phyloP scores from a whole-genome alignment of 2,329 filamentous ascomycete species.

The Raffaelea ambrosiae region DNA sequence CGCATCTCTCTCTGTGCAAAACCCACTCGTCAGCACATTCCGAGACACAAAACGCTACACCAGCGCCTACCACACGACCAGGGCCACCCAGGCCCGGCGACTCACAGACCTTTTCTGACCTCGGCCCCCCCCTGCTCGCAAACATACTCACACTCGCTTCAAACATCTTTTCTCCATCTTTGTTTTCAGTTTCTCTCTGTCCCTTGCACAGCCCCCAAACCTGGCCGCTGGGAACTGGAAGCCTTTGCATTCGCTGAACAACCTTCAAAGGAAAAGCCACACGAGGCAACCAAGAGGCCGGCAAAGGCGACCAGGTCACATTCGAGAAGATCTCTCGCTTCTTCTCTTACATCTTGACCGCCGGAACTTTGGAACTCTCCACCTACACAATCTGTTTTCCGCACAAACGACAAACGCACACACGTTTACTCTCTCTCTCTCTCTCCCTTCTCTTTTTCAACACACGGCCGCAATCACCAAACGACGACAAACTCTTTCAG shows the following conservation, averaged over 20 bases:
- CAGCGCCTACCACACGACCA: slow-evolving; percentile 8
- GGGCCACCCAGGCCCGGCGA: neutral
- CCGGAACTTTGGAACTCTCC: too few species aligned
- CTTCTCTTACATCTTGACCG: too few species aligned
- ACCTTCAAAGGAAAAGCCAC: neutral
- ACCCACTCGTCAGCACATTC: slow-evolving; percentile 14
- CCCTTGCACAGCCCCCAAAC: slow-evolving; percentile 1
- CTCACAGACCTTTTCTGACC: neutral
- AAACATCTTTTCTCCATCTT: neutral
- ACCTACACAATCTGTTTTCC: too few species aligned
- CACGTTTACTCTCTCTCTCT: neutral
- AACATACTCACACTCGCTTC: neutral
- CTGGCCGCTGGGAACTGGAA: slow-evolving; percentile 1
- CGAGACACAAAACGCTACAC: slow-evolving; percentile 33
- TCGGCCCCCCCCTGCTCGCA: too few species aligned
- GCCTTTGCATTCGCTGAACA: neutral
- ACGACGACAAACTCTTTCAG: neutral
- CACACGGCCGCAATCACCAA: neutral
- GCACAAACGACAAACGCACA: too few species aligned
- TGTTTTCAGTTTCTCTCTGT: neutral
- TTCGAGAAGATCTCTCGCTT: too few species aligned
- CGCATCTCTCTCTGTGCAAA: neutral
- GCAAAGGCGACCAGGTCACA: too few species aligned
- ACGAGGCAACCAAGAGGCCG: neutral
- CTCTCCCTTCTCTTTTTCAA: slow-evolving; percentile 1